These are phyloP conservation scores for Turritis glabra DNA, from an alignment of 345 rosid genomes.

Conservation along the genomic window DNA sequence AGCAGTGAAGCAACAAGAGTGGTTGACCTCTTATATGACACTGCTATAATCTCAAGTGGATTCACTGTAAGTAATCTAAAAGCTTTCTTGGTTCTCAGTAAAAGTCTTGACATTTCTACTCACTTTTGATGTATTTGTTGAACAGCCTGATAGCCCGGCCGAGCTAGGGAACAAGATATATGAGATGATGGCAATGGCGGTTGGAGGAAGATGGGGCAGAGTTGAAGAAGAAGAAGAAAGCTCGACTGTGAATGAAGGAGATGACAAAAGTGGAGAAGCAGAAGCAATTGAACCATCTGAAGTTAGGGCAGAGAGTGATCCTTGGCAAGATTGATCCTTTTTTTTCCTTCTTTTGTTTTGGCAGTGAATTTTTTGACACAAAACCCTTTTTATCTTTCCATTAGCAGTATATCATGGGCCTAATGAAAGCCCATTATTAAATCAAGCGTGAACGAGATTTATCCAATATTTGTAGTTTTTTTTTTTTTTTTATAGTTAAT, in stretches of 20 bases:
- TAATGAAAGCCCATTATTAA: slow-evolving; percentile 10
- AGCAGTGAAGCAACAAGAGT: slow-evolving; percentile 86
- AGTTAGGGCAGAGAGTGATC: slow-evolving; percentile 84
- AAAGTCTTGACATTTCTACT: neutral
- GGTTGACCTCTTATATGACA: slow-evolving; percentile 84
- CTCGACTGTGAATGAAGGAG: slow-evolving; percentile 25
- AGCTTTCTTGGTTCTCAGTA: neutral
- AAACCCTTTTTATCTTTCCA: neutral
- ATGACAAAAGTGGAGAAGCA: slow-evolving; percentile 40
- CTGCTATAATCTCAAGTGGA: slow-evolving; percentile 96
- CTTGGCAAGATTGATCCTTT: slow-evolving; percentile 62
- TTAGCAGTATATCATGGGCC: slow-evolving; percentile 23
- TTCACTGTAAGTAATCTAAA: slow-evolving; percentile 60
- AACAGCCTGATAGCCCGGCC: slow-evolving; percentile 97
- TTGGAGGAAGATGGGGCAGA: slow-evolving; percentile 98
- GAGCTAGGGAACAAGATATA: slow-evolving; percentile 94
- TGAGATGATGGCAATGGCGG: slow-evolving; percentile 98
- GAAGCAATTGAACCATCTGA: slow-evolving; percentile 92
- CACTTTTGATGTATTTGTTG: slow-evolving; percentile 7
- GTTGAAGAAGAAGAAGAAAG: slow-evolving; percentile 49
- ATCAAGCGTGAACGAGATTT: neutral
- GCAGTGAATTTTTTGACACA: slow-evolving; percentile 22
- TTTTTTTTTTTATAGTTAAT: neutral
- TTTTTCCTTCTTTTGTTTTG: neutral
- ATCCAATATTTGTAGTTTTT: neutral